Evolutionary conservation across 164 flowering plant genomes (phyloP), one percentile per base, ranked within the genome.

Genomic region (Paratinospora sagittata): DNA sequence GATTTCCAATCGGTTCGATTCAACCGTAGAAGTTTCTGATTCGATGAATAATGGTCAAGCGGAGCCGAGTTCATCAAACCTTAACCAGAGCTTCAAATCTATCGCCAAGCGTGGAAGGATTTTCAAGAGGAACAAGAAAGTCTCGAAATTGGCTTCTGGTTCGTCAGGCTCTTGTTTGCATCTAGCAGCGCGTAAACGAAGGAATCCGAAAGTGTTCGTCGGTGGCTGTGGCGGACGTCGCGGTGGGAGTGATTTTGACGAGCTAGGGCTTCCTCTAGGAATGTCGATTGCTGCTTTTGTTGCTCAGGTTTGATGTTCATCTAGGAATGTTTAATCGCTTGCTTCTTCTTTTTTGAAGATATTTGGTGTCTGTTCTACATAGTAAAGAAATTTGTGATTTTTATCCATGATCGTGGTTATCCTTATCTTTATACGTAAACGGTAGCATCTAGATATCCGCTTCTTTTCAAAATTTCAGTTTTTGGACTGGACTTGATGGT

Each of bases 201-300:
- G 88, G 67, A 78, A 41, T 77, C 82, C 82, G 60, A 67, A 45
- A 12, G 34, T 27, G 30, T 0, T 69, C 3, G 17, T 69, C 0
- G 45, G 33, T 57, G 62, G 61, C 21, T 81, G 77, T 27, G 24
- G 61, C 24, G 39, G 39, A 43, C 71, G 78, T 8, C 75, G 71
- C 36, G 65, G 58, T 10, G 72, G 27, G 63, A 72, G 61, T 27
- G 75, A 78, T 43, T 78, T 83, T 14, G 84, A 74, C 61, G 73
- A 68, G 27, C 80, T 80, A 23, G 85, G 75, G 16, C 83, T 80
- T 78, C 83, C 85, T 73, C 79, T 82, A 6, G 83, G 85, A 62
- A 80, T 80, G 85, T 82, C 85, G 34, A 76, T 82, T 19, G 85
- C 85, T 43, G 83, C 78, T 26, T 74, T 82, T 24, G 73, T 82